Conservation (phyloP, 2,329 filamentous ascomycete genomes). For the Ophiostoma piceae region DNA sequence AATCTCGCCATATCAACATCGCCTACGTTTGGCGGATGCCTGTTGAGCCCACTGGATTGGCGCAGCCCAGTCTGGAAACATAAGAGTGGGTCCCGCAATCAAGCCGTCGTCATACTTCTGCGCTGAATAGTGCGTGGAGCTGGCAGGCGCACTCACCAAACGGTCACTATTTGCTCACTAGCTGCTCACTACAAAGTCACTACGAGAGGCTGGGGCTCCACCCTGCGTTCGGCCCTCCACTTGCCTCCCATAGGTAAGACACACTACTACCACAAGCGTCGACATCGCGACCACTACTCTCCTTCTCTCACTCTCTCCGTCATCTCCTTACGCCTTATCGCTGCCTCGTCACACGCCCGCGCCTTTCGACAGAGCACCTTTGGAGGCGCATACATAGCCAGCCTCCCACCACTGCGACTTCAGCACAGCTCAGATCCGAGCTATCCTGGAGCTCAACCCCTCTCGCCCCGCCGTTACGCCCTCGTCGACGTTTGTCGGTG, state of each 20-base stretch:
- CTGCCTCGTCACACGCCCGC: slow-evolving; percentile 1
- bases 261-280: slow-evolving; percentile 10
- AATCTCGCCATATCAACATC: neutral
- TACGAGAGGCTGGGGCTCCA: slow-evolving; percentile 12
- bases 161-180: neutral
- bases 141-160: neutral
- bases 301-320: neutral
- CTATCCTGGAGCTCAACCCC: slow-evolving; percentile 5
- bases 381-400: neutral
- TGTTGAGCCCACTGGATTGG: neutral
- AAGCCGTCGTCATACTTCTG: slow-evolving; percentile 7
- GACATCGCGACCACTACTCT: slow-evolving; percentile 1
- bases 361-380: neutral
- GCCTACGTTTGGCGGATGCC: slow-evolving; percentile 9
- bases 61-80: neutral
- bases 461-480: slow-evolving; percentile 5
- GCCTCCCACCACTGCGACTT: neutral
- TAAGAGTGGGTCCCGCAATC: slow-evolving; percentile 1
- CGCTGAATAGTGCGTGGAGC: neutral
- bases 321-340: neutral
- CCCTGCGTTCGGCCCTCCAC: slow-evolving; percentile 4
- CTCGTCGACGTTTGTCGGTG: neutral
- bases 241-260: slow-evolving; percentile 10
- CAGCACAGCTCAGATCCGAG: slow-evolving; percentile 5
- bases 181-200: neutral